Evolutionary conservation across 2,329 filamentous ascomycete species (phyloP), one percentile per base, ranked within the genome.

Genomic region (Alternaria hordeiaustralica): DNA sequence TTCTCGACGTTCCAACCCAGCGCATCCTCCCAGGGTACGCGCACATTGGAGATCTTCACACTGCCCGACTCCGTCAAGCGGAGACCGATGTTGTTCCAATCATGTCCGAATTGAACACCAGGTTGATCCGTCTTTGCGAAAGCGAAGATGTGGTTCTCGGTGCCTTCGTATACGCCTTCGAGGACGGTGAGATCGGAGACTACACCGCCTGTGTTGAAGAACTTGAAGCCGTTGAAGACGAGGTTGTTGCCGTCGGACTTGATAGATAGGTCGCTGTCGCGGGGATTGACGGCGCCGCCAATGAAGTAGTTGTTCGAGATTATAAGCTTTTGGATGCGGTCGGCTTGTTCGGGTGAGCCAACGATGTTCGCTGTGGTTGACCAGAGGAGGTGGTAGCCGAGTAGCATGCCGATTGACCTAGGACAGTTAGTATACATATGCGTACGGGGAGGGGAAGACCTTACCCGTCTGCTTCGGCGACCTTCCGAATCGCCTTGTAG

Each of bases 151-250:
- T 90, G 88, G 57, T 88, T 81, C 5, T 84, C 81, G 0, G 87
- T 89, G 18, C 82, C 85, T 6, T 87, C 84, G n/a, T 85, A 79
- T 1, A 88, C 85, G 20, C 89, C 89, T 69, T 91, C 89, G 0
- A 91, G 82, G 0, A 91, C 87, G 0, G 88, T 90, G 20, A 91
- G 78, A 62, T 91, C 89, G 0, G 88, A 90, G 3, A 91, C 82
- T 0, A 90, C 88, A 25, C 88, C 89, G 0, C 89, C 89, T 0
- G 89, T 91, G 71, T 89, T 91, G 82, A 91, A 91, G 77, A 86
- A 83, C 75, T 91, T 91, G 76, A 83, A 84, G 1, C 89, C 88
- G 61, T 87, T 86, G 75, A 89, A 90, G 3, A 88, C 74, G 13
- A 90, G 75, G 3, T 84, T 78, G 5, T 88, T 85, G 1, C 85